Conservation (phyloP, 2,329 filamentous ascomycete species). For the Coniella lustricola region DNA sequence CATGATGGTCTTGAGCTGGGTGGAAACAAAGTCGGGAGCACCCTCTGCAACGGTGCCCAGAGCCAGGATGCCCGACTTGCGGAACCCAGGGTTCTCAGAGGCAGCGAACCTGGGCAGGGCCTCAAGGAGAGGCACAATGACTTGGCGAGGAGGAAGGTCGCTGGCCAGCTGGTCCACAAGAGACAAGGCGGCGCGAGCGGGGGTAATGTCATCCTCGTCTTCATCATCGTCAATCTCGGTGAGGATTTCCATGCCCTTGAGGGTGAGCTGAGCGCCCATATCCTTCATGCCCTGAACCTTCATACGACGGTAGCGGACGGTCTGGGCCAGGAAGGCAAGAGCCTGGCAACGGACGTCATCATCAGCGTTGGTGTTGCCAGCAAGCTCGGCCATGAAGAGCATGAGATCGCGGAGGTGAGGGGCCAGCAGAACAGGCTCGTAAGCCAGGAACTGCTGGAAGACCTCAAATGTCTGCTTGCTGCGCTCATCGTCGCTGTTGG, state of each 20-base stretch:
- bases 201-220: slow-evolving; percentile 79
- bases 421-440: slow-evolving; percentile 76
- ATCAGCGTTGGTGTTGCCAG: slow-evolving; percentile 66
- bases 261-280: slow-evolving; percentile 78
- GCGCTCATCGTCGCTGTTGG: slow-evolving; percentile 75
- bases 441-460: slow-evolving; percentile 90
- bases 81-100: slow-evolving; percentile 66
- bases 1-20: slow-evolving; percentile 79
- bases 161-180: slow-evolving; percentile 84
- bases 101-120: slow-evolving; percentile 76
- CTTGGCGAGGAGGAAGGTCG: slow-evolving; percentile 85
- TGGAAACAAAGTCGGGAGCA: slow-evolving; percentile 93
- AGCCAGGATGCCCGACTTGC: slow-evolving; percentile 84
- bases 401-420: slow-evolving; percentile 84
- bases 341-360: slow-evolving; percentile 87
- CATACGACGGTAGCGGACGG: slow-evolving; percentile 84
- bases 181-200: slow-evolving; percentile 75
- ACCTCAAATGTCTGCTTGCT: slow-evolving; percentile 90
- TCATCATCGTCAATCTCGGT: slow-evolving; percentile 77
- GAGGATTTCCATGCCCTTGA: slow-evolving; percentile 81
- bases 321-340: slow-evolving; percentile 88
- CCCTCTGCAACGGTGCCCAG: slow-evolving; percentile 94
- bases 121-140: slow-evolving; percentile 85
- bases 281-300: slow-evolving; percentile 86
- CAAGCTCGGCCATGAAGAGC: slow-evolving; percentile 87